Evolutionary conservation across 164 flowering plant species (phyloP), one percentile per base, ranked within the genome.

Genomic region (Brasenia schreberi): DNA sequence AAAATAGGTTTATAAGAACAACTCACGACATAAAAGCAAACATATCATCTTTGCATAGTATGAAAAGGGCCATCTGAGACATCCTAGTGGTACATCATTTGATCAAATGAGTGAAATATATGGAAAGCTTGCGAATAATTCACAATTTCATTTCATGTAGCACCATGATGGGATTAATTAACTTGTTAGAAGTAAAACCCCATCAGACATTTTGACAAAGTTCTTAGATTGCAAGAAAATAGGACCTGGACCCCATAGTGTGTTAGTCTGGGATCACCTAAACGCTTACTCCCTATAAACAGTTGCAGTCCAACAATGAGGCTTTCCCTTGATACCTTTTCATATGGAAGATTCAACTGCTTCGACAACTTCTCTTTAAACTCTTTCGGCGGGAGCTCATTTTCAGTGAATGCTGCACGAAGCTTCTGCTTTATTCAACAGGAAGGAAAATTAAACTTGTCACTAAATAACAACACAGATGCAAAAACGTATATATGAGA

Each of bases 301-400:
- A 6, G 10, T 9, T 49, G 16, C 12, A 42, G 23, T 68, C 70
- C 14, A 61, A 7, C 9, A 61, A 10, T n/a, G 42, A 64, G 39
- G 64, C 61, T 4, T 65, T 43, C 62, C 18, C 45, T 62, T 59
- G 7, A 43, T 82, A 94, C 99, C 97, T 94, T 94, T 72, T 85
- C 96, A 66, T 78, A 74, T 64, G 87, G 85, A 70, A 94, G 81
- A 63, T 90, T 85, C 71, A 94, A 79, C 73, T 85, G 87, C 76
- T 85, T 79, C 11, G 99, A 84, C 69, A 94, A 86, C 58, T 71
- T 75, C 63, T 84, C 88, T 79, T 77, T 82, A 49, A 85, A 79
- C 65, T 73, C 77, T 80, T 82, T 87, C 14, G 93, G 76, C 16
- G 99, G 99, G 77, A 94, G 96, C 79, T 94, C 97, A 78, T 88